Evolutionary conservation across 225 moss, liverwort and hornwort species (phyloP).

Genomic region (Straminergon stramineum): DNA sequence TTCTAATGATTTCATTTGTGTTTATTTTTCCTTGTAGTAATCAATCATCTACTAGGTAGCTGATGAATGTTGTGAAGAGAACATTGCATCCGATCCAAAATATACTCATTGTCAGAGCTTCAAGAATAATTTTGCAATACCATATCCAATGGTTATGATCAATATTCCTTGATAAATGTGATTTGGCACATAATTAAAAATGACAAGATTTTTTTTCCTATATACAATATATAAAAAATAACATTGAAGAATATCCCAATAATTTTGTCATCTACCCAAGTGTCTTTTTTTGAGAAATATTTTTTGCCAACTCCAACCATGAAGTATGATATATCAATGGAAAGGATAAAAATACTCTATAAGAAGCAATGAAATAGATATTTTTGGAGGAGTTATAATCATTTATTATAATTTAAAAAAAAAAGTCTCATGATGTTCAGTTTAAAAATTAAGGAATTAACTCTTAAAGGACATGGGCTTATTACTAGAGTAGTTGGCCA

Average conservation of each 20-base stretch:
- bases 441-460: too few relatives aligned
- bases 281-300: background rate
- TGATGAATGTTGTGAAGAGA: background rate
- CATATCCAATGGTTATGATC: fast-evolving
- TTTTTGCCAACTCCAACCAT: background rate
- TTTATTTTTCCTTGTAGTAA: fast-evolving
- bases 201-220: background rate
- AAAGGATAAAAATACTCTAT: too few relatives aligned
- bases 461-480: too few relatives aligned
- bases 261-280: too few relatives aligned
- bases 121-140: background rate
- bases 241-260: background rate
- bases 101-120: background rate
- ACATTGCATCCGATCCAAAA: background rate
- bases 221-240: background rate
- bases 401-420: background rate
- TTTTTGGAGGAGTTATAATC: background rate
- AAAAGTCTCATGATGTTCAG: too few relatives aligned
- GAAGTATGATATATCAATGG: background rate
- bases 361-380: too few relatives aligned
- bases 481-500: fast-evolving
- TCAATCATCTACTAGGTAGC: background rate
- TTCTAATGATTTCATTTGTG: background rate
- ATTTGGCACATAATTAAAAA: background rate
- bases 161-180: background rate